Evolutionary conservation across 192 early-diverging fungal genomes (phyloP).

Genomic region (Gryganskiella cystojenkinii): DNA sequence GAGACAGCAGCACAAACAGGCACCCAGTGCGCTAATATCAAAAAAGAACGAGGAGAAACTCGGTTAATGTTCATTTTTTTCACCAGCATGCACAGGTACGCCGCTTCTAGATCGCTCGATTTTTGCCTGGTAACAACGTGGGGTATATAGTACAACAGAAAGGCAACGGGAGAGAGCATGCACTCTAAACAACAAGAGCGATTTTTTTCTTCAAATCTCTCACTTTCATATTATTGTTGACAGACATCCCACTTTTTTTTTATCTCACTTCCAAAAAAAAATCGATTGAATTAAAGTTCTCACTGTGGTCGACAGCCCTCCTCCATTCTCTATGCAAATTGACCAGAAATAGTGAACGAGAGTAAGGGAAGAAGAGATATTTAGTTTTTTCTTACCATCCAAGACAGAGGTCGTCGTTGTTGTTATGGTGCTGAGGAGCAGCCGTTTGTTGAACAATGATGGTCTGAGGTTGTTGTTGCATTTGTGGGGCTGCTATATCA

Average conservation of each 20-base stretch:
- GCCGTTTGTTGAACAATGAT: constrained; percentile 20
- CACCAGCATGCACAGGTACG: neutral
- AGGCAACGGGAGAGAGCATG: no score
- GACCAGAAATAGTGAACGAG: neutral
- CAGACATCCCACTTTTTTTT: no score
- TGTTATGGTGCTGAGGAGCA: constrained; percentile 6
- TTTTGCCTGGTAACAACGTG: no score
- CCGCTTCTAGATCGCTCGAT: neutral
- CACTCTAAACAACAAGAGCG: no score
- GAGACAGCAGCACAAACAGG: constrained; percentile 49
- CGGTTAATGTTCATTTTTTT: neutral
- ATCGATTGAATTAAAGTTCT: no score
- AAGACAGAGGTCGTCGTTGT: constrained; percentile 24
- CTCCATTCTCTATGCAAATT: no score
- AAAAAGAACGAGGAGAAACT: neutral
- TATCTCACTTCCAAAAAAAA: no score
- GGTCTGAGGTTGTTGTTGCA: constrained; percentile 16
- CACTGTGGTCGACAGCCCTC: no score
- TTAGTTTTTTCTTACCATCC: constrained; percentile 27
- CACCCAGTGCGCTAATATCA: constrained; percentile 35
- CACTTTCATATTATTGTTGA: no score
- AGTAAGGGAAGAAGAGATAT: neutral
- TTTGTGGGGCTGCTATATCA: neutral
- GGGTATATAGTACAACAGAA: no score
- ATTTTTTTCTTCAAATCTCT: no score